Conservation (phyloP, 139 green algal species). For the Mychonastes homosphaera region DNA sequence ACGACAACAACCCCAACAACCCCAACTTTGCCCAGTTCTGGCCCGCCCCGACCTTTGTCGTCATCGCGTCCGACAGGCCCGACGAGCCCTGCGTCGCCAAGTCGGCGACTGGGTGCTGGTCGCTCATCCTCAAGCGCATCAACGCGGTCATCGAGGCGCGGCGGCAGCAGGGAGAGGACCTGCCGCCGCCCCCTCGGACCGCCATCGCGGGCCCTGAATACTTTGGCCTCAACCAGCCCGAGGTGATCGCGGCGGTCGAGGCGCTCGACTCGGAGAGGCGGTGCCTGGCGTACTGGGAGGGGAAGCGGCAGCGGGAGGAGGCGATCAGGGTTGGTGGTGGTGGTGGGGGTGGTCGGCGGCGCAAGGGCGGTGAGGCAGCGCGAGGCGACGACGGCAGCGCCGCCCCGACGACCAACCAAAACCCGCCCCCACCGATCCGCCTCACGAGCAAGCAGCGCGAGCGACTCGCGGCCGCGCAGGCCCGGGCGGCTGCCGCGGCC, state of each 20-base stretch:
- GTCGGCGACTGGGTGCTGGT: conserved; percentile 84
- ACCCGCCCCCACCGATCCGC: neutral
- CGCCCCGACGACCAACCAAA: neutral
- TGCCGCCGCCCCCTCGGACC: conserved; percentile 80
- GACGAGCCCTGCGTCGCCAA: conserved; percentile 73
- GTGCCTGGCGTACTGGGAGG: conserved; percentile 66
- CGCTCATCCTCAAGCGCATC: conserved; percentile 76
- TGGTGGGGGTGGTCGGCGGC: neutral
- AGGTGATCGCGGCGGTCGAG: conserved; percentile 67
- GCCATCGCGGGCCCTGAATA: conserved; percentile 90
- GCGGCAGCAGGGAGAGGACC: conserved; percentile 56
- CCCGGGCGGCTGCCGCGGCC: neutral
- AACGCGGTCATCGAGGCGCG: conserved; percentile 68
- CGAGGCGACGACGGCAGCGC: neutral
- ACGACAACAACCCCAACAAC: no score
- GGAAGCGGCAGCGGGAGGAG: conserved; percentile 3
- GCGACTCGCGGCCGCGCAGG: no score
- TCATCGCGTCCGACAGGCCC: conserved; percentile 62
- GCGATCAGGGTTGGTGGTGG: no score
- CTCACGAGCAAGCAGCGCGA: neutral
- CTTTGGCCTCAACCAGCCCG: conserved; percentile 81
- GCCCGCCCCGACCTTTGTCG: conserved; percentile 67
- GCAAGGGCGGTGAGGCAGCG: neutral
- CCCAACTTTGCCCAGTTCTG: conserved; percentile 31
- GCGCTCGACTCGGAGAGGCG: conserved; percentile 54